Conservation (phyloP, 2,329 filamentous ascomycete species). For the Pseudonectria buxi region DNA sequence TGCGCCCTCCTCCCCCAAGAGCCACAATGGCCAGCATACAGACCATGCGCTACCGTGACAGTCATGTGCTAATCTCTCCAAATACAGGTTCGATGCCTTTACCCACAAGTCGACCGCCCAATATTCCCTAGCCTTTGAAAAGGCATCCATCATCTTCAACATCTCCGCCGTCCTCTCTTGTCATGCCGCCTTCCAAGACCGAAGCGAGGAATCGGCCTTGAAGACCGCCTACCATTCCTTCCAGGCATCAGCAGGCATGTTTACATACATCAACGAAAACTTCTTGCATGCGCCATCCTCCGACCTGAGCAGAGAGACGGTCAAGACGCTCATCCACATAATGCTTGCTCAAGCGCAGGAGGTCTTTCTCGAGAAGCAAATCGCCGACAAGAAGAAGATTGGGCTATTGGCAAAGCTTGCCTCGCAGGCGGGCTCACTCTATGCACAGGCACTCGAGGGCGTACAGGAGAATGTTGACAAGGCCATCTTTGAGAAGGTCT, state of each 20-base stretch:
- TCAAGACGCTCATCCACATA: conserved; percentile 87
- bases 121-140: conserved; percentile 95
- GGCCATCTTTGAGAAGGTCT: conserved; percentile 89
- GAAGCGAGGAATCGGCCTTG: conserved; percentile 83
- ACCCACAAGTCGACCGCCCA: conserved; percentile 96
- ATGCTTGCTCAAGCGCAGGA: conserved; percentile 96
- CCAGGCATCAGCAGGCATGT: conserved; percentile 97
- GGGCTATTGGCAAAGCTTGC: conserved; percentile 88
- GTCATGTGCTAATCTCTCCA: conserved; percentile 5
- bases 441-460: conserved; percentile 80
- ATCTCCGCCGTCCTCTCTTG: conserved; percentile 95
- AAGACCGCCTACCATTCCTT: conserved; percentile 98
- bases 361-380: conserved; percentile 94
- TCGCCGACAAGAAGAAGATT: conserved; percentile 86
- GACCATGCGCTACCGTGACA: background rate
- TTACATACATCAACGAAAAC: conserved; percentile 99
- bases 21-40: background rate
- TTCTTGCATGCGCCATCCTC: conserved; percentile 94
- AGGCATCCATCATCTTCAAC: conserved; percentile 99
- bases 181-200: conserved; percentile 87
- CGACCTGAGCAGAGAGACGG: conserved; percentile 91
- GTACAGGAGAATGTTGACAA: conserved; percentile 88
- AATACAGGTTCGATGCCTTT: conserved; percentile 90
- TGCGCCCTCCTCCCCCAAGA: conserved; percentile 34
- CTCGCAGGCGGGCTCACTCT: conserved; percentile 83